phyloP scores from a whole-genome alignment of 345 rosid species.

The Populus pruinosa region DNA sequence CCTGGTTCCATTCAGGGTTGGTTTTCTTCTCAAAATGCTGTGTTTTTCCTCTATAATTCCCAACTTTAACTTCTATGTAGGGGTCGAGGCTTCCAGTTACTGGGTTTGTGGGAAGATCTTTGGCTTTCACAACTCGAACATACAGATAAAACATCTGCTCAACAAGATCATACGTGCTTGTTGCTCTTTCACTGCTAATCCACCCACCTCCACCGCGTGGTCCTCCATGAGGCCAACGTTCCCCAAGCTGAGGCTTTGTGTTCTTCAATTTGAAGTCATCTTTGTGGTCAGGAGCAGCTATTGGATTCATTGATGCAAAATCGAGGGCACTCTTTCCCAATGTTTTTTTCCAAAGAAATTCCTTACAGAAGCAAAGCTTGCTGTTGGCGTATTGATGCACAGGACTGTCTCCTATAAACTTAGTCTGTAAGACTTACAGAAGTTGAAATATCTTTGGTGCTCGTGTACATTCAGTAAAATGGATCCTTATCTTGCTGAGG shows the following conservation, averaged over 20 bases:
- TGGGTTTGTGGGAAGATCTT: constrained; percentile 24
- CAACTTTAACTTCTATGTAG: constrained; percentile 29
- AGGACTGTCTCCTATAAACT: neutral
- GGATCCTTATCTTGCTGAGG: neutral
- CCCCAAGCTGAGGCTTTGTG: constrained; percentile 90
- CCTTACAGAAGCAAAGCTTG: neutral
- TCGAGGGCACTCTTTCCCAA: neutral
- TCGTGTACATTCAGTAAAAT: neutral
- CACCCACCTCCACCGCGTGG: constrained; percentile 25
- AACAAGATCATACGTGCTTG: constrained; percentile 36
- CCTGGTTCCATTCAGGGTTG: constrained; percentile 32
- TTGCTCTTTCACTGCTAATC: constrained; percentile 34
- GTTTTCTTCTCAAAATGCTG: constrained; percentile 33
- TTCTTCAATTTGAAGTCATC: constrained; percentile 86
- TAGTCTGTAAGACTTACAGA: neutral
- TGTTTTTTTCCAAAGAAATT: constrained; percentile 8
- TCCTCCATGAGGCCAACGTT: constrained; percentile 77
- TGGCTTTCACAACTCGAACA: constrained; percentile 32
- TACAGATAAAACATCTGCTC: constrained; percentile 35
- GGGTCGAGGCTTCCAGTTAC: constrained; percentile 33
- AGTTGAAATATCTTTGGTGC: neutral
- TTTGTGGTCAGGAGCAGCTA: constrained; percentile 43
- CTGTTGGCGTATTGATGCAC: neutral
- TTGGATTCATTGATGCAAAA: constrained; percentile 43
- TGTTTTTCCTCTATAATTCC: constrained; percentile 29